Percentiles rank a stretch among this genome's conserved stretches.
phyloP scores from a whole-genome alignment of 2,329 filamentous ascomycete genomes.

The Cordyceps cateniannulata region DNA sequence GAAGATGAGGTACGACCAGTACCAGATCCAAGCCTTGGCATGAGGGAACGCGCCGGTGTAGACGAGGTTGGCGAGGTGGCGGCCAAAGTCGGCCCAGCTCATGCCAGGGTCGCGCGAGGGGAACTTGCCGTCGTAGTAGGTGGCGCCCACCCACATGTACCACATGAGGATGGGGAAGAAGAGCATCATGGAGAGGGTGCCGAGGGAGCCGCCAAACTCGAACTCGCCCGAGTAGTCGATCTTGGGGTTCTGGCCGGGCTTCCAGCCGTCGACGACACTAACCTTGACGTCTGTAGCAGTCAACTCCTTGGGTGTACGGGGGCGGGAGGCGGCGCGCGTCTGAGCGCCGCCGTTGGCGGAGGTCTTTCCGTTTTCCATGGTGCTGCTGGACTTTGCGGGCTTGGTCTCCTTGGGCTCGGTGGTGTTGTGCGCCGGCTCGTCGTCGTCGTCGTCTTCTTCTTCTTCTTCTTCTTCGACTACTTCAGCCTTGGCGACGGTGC shows the following conservation, averaged over 20 bases:
- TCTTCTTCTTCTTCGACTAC: no score
- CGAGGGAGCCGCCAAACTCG: slow-evolving; percentile 86
- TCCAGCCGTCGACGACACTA: slow-evolving; percentile 47
- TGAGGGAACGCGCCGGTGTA: slow-evolving; percentile 83
- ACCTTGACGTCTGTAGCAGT: slow-evolving; percentile 18
- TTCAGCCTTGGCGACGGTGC: slow-evolving; percentile 39
- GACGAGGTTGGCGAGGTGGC: slow-evolving; percentile 63
- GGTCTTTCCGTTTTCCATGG: slow-evolving; percentile 2
- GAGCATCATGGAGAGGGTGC: slow-evolving; percentile 79
- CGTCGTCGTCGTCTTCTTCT: slow-evolving; percentile 25
- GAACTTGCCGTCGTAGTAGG: slow-evolving; percentile 81
- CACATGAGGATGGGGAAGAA: slow-evolving; percentile 94
- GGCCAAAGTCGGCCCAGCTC: slow-evolving; percentile 62
- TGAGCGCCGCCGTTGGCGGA: background rate
- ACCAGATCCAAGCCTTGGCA: slow-evolving; percentile 79
- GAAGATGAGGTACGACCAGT: slow-evolving; percentile 88
- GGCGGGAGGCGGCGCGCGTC: slow-evolving; percentile 5
- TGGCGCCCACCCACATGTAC: slow-evolving; percentile 98
- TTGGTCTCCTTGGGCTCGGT: background rate
- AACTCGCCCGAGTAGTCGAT: slow-evolving; percentile 57
- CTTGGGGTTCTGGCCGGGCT: slow-evolving; percentile 53
- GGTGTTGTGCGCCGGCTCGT: slow-evolving; percentile 38
- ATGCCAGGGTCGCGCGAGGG: slow-evolving; percentile 62
- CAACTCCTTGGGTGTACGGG: slow-evolving; percentile 6
- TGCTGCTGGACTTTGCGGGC: background rate